A percentile compares a stretch with the other conserved stretches of the same genome.
phyloP scores from a whole-genome alignment of 2,329 filamentous ascomycete genomes.

The Claviceps sp. region DNA sequence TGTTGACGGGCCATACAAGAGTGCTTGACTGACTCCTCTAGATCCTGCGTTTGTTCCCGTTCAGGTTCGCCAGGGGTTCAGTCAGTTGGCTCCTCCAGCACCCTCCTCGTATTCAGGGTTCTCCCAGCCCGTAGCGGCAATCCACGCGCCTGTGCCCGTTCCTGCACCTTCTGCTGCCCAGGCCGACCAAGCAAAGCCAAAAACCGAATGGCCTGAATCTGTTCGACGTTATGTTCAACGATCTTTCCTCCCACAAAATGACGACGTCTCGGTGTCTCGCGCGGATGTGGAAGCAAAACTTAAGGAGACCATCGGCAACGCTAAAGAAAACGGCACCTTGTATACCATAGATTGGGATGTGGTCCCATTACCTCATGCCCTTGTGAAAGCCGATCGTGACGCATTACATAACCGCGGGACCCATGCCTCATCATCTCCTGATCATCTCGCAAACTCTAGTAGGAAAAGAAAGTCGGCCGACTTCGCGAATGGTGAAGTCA shows the following conservation, averaged over 20 bases:
- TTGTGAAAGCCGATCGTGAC: slow-evolving; percentile 60
- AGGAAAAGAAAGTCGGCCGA: slow-evolving; percentile 79
- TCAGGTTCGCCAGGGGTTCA: slow-evolving; percentile 47
- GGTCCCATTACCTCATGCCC: slow-evolving; percentile 71
- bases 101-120: slow-evolving; percentile 19
- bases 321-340: slow-evolving; percentile 61
- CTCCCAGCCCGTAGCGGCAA: slow-evolving; percentile 14
- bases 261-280: slow-evolving; percentile 46
- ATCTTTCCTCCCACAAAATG: slow-evolving; percentile 66
- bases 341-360: slow-evolving; percentile 68
- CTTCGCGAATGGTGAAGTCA: slow-evolving; percentile 37
- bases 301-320: slow-evolving; percentile 71
- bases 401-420: slow-evolving; percentile 27
- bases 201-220: slow-evolving; percentile 67
- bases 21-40: slow-evolving; percentile 15
- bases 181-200: slow-evolving; percentile 32
- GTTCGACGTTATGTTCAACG: slow-evolving; percentile 82
- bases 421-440: slow-evolving; percentile 11
- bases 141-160: slow-evolving; percentile 17
- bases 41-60: slow-evolving; percentile 48
- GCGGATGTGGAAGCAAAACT: slow-evolving; percentile 72
- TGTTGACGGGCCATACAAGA: not conserved
- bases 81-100: slow-evolving; percentile 27
- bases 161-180: slow-evolving; percentile 14
- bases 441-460: slow-evolving; percentile 23